Conservation (phyloP, 164 flowering plant species). For the Magnolia changhungtana region DNA sequence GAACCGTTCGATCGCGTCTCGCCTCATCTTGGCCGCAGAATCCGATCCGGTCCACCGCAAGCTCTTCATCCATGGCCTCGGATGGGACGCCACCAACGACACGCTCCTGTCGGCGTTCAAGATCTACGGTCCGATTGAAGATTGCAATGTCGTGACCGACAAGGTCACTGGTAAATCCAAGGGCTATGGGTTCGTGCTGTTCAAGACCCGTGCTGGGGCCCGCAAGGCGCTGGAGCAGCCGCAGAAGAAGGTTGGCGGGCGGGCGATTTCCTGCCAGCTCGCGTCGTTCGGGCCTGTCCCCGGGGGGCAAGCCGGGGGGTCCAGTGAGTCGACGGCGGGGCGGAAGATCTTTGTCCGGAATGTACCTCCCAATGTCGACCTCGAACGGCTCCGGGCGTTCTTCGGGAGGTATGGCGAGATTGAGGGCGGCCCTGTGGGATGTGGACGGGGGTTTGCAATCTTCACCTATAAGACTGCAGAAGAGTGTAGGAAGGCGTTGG, state of each 20-base stretch:
- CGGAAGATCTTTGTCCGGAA: constrained; percentile 38
- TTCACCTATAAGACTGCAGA: no score
- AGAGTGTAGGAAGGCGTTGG: constrained; percentile 24
- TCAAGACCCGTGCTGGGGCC: constrained; percentile 27
- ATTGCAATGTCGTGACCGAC: constrained; percentile 38
- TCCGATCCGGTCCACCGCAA: constrained; percentile 39
- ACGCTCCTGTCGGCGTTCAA: constrained; percentile 23
- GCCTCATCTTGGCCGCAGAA: no score
- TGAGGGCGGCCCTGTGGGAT: constrained; percentile 42
- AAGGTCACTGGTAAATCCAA: constrained; percentile 17
- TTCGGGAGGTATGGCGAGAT: constrained; percentile 42
- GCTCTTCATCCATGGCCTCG: constrained; percentile 46
- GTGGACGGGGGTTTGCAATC: constrained; percentile 35
- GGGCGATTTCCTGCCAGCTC: constrained; percentile 43
- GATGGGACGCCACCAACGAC: constrained; percentile 42
- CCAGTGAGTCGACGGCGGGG: neutral
- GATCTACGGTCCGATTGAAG: constrained; percentile 38
- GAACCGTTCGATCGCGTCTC: no score
- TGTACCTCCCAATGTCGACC: constrained; percentile 23
- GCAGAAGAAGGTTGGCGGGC: constrained; percentile 46
- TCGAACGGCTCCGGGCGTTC: constrained; percentile 25
- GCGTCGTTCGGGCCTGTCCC: constrained; percentile 34
- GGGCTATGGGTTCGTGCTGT: no score
- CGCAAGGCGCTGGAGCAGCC: constrained; percentile 37
- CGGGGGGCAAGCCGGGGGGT: neutral